Evolutionary conservation across 1,284 basidiomycete genomes (phyloP).

Genomic region (Melampsora occidentalis): DNA sequence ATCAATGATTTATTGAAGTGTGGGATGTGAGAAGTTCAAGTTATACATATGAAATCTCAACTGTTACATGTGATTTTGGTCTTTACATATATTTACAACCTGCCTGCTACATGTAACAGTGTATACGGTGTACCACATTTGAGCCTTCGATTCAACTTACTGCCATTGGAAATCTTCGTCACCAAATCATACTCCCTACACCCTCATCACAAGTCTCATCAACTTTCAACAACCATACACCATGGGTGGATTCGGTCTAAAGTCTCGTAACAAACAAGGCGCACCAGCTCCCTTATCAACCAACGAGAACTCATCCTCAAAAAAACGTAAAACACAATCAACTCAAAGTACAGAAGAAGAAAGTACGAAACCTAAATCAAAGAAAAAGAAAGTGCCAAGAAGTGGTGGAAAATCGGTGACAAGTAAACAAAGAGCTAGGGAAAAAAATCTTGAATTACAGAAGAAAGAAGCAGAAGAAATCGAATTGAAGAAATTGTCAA

Average conservation of each 20-base stretch:
- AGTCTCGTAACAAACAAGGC: conserved; percentile 41
- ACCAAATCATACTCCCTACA: too few species aligned
- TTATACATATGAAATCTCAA: too few species aligned
- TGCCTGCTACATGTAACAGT: too few species aligned
- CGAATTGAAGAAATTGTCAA: conserved; percentile 44
- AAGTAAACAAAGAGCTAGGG: conserved; percentile 16
- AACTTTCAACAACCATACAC: not conserved
- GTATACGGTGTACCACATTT: too few species aligned
- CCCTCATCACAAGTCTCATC: too few species aligned
- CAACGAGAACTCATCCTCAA: not conserved
- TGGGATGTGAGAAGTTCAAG: too few species aligned
- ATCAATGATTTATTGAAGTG: too few species aligned
- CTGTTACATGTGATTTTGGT: too few species aligned
- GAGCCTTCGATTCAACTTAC: too few species aligned
- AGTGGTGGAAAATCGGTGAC: conserved; percentile 43
- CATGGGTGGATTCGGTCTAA: conserved; percentile 43
- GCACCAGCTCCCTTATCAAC: conserved; percentile 20
- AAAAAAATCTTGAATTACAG: conserved; percentile 15
- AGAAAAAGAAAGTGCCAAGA: conserved; percentile 34
- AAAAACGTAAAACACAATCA: not conserved
- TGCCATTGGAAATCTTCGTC: too few species aligned
- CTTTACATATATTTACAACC: too few species aligned
- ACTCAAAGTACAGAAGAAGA: not conserved
- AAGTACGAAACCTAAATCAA: not conserved
- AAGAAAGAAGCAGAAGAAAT: conserved; percentile 45